Percentiles rank a stretch among this genome's conserved stretches.
Evolutionary conservation across 257 asterid species (phyloP).

Genomic region (Salvia hispanica): DNA sequence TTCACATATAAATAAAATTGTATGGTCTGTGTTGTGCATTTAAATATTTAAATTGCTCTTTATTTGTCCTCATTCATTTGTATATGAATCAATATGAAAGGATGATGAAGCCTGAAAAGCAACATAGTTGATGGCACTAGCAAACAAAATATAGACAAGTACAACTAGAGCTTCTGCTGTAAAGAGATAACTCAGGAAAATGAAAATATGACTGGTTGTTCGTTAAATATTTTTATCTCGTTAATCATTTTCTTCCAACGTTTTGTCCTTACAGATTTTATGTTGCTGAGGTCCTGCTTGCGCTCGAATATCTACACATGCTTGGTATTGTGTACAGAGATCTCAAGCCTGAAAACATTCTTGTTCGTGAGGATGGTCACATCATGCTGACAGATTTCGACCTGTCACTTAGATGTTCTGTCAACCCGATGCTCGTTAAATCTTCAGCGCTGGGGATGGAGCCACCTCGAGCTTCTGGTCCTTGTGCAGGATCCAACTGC

Average conservation of each 20-base stretch:
- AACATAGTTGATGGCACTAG: not conserved
- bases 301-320: slow-evolving; percentile 79
- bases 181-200: not conserved
- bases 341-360: slow-evolving; percentile 72
- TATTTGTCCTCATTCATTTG: not conserved
- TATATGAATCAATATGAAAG: not conserved
- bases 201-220: not conserved
- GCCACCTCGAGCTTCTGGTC: slow-evolving; percentile 70
- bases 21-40: too few relatives aligned
- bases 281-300: slow-evolving; percentile 74
- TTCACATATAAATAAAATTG: too few relatives aligned
- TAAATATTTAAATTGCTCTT: too few relatives aligned
- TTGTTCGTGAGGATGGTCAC: slow-evolving; percentile 80
- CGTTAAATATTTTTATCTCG: not conserved
- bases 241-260: slow-evolving; percentile 3
- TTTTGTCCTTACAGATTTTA: slow-evolving; percentile 57
- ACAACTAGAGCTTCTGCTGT: too few relatives aligned
- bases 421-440: slow-evolving; percentile 58
- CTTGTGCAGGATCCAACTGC: slow-evolving; percentile 72
- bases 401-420: slow-evolving; percentile 70
- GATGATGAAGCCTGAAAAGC: slow-evolving; percentile 21
- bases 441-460: slow-evolving; percentile 42
- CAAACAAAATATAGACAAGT: not conserved
- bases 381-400: slow-evolving; percentile 84
- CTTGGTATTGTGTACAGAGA: slow-evolving; percentile 77